Percentiles rank a stretch among this genome's conserved stretches.
These are phyloP conservation scores for Dendrobium nobile DNA, from an alignment of 106 monocot species.

Conservation along the genomic window DNA sequence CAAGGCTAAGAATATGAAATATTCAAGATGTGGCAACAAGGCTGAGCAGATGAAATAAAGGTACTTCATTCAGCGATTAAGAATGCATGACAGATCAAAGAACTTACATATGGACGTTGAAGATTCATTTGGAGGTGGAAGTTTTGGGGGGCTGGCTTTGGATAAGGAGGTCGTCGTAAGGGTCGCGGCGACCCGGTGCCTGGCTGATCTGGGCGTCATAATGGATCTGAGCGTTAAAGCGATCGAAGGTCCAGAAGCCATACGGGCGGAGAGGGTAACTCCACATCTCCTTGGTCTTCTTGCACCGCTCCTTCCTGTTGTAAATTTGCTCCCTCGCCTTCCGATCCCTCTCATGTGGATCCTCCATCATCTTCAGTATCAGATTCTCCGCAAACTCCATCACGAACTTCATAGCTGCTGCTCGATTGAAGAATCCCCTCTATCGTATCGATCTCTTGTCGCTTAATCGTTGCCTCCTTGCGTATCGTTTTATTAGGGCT, in stretches of 20 bases:
- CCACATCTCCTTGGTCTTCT: constrained; percentile 84
- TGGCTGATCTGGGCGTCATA: constrained; percentile 70
- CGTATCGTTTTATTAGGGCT: neutral
- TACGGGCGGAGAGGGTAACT: constrained; percentile 82
- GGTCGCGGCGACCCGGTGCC: constrained; percentile 80
- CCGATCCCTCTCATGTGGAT: constrained; percentile 63
- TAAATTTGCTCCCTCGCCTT: constrained; percentile 59
- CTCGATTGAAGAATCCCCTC: neutral
- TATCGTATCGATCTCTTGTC: neutral
- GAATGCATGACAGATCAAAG: neutral
- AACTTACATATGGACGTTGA: neutral
- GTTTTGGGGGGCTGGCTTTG: constrained; percentile 16
- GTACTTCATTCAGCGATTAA: too few species aligned
- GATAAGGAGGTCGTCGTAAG: constrained; percentile 82
- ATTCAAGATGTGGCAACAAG: too few species aligned
- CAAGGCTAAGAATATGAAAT: too few species aligned
- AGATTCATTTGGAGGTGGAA: neutral
- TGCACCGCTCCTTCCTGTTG: constrained; percentile 58
- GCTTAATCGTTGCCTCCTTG: too few species aligned
- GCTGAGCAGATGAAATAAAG: too few species aligned
- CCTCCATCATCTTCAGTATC: constrained; percentile 85
- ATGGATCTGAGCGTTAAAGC: constrained; percentile 81
- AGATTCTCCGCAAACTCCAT: constrained; percentile 96
- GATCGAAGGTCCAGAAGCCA: constrained; percentile 97
- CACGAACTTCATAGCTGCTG: constrained; percentile 56